Conservation (phyloP, 371 early-diverging fungal genomes). For the Parasitella parasitica region DNA sequence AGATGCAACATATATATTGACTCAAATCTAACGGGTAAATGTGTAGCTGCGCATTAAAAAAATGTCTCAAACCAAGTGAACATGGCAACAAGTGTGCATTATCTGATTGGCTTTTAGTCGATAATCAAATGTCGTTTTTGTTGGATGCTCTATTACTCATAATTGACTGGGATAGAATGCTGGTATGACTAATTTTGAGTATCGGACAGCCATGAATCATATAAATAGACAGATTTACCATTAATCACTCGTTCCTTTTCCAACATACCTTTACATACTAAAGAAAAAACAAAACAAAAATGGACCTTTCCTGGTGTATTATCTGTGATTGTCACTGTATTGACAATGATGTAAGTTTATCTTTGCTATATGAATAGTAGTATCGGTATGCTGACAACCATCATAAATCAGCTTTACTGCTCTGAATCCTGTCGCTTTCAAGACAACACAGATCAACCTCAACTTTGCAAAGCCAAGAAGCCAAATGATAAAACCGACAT, state of each 20-base stretch:
- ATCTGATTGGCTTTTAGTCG: not conserved
- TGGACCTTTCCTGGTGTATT: constrained; percentile 40
- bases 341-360: constrained; percentile 18
- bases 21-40: not conserved
- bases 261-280: not conserved
- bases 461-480: not conserved
- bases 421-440: constrained; percentile 23
- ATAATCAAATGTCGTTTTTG: constrained; percentile 1
- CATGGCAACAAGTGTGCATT: not conserved
- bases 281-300: constrained; percentile 1
- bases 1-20: not conserved
- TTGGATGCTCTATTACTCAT: constrained; percentile 8
- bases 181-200: constrained; percentile 19
- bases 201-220: not conserved
- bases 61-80: not conserved
- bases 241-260: not conserved
- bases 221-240: constrained; percentile 6
- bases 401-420: constrained; percentile 14
- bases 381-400: not conserved
- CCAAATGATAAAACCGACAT: constrained; percentile 1
- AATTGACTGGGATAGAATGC: not conserved
- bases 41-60: not conserved
- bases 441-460: constrained; percentile 5
- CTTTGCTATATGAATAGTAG: not conserved
- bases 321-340: constrained; percentile 32